Percentiles rank a stretch among this genome's conserved stretches.
Evolutionary conservation across 1,284 basidiomycete species (phyloP).

Genomic region (Pseudozyma pruni): DNA sequence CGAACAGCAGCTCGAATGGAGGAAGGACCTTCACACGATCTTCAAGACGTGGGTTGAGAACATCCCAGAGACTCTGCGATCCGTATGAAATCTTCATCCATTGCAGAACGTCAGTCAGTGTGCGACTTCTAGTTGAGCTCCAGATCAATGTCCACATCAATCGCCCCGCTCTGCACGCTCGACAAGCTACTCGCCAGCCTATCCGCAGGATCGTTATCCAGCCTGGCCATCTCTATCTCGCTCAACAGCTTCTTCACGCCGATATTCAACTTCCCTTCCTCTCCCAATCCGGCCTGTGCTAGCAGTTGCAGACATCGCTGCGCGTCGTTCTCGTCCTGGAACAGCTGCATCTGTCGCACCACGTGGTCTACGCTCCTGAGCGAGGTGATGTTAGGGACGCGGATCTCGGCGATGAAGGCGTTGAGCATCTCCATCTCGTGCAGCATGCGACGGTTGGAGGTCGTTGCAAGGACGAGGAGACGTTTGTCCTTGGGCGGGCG

Average conservation of each 20-base stretch:
- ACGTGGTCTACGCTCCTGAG: slow-evolving; percentile 81
- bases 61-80: slow-evolving; percentile 9
- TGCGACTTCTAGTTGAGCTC: slow-evolving; percentile 51
- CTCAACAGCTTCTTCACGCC: slow-evolving; percentile 90
- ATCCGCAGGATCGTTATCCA: slow-evolving; percentile 72
- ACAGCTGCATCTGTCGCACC: slow-evolving; percentile 84
- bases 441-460: slow-evolving; percentile 86
- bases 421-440: slow-evolving; percentile 89
- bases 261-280: slow-evolving; percentile 75
- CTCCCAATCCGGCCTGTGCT: slow-evolving; percentile 79
- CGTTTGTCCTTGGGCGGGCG: slow-evolving; percentile 96
- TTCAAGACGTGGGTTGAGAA: slow-evolving; percentile 22
- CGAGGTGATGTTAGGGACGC: slow-evolving; percentile 82
- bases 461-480: slow-evolving; percentile 90
- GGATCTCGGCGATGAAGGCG: slow-evolving; percentile 87
- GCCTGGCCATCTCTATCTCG: slow-evolving; percentile 94
- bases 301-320: slow-evolving; percentile 77
- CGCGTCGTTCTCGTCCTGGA: slow-evolving; percentile 74
- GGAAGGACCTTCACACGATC: slow-evolving; percentile 45
- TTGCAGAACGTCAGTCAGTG: too few species aligned
- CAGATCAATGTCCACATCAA: slow-evolving; percentile 49
- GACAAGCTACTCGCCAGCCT: slow-evolving; percentile 67
- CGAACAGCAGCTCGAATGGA: slow-evolving; percentile 43
- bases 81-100: slow-evolving; percentile 5
- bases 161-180: slow-evolving; percentile 32